Conservation (phyloP, 1,284 basidiomycete species). For the Ustilago esculenta region DNA sequence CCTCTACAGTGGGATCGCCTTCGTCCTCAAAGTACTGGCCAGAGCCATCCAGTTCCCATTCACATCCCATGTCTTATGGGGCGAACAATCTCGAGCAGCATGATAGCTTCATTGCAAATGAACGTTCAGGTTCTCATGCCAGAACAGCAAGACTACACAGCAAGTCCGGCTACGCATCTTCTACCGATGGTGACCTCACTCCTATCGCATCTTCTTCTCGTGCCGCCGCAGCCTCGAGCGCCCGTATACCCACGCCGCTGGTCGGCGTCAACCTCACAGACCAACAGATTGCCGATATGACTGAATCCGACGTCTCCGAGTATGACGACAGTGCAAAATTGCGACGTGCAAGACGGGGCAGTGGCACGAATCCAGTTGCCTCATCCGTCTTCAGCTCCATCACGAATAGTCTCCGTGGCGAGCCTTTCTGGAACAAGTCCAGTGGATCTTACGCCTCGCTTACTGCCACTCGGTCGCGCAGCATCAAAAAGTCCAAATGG, state of each 20-base stretch:
- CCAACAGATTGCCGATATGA: slow-evolving; percentile 43
- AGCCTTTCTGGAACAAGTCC: slow-evolving; percentile 42
- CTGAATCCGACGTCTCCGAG: slow-evolving; percentile 52
- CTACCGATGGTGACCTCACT: slow-evolving; percentile 50
- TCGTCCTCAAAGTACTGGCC: slow-evolving; percentile 25
- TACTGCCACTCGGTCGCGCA: slow-evolving; percentile 31
- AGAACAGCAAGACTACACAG: slow-evolving; percentile 14
- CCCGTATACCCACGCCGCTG: slow-evolving; percentile 36
- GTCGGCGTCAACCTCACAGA: slow-evolving; percentile 42
- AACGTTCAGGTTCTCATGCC: slow-evolving; percentile 17
- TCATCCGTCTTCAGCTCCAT: slow-evolving; percentile 36
- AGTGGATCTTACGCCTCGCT: slow-evolving; percentile 13
- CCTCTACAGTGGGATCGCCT: not conserved
- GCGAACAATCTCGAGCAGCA: slow-evolving; percentile 1
- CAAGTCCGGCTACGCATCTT: slow-evolving; percentile 47
- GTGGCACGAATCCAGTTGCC: slow-evolving; percentile 10
- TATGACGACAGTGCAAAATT: slow-evolving; percentile 44
- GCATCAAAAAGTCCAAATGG: slow-evolving; percentile 42
- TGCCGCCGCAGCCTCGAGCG: not conserved
- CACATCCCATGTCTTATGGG: slow-evolving; percentile 5
- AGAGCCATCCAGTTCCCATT: slow-evolving; percentile 14
- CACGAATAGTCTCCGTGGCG: slow-evolving; percentile 30
- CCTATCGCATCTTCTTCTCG: slow-evolving; percentile 36
- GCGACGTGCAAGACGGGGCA: slow-evolving; percentile 25
- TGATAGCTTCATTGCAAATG: slow-evolving; percentile 12